Evolutionary conservation across 345 rosid species (phyloP).

Genomic region (Populus tremula): DNA sequence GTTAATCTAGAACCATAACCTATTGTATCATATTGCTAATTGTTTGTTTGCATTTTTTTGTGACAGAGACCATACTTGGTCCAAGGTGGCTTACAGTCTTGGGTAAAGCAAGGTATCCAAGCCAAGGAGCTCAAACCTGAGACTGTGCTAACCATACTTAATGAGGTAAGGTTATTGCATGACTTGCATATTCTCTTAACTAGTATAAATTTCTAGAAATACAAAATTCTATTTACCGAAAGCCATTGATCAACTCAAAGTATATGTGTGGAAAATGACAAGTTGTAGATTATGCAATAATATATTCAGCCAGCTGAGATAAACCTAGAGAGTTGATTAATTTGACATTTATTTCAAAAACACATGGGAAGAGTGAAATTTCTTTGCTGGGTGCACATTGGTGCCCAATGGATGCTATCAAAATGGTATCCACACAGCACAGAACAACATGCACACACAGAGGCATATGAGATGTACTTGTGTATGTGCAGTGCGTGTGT

Average conservation of each 20-base stretch:
- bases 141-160: conserved; percentile 70
- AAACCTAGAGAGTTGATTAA: not conserved
- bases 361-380: not conserved
- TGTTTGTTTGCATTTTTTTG: conserved; percentile 10
- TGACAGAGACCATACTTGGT: conserved; percentile 73
- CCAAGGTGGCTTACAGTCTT: conserved; percentile 83
- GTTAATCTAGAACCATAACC: not conserved
- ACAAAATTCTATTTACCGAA: not conserved
- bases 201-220: not conserved
- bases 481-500: not conserved
- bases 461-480: not conserved
- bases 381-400: not conserved
- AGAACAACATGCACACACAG: not conserved
- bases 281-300: not conserved
- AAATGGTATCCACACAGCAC: not conserved
- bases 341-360: not conserved
- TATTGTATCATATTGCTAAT: conserved; percentile 11
- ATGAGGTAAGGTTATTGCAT: conserved; percentile 51
- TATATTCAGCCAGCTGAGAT: not conserved
- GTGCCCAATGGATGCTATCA: not conserved
- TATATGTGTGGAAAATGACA: not conserved
- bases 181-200: conserved; percentile 3
- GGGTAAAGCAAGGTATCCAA: conserved; percentile 73
- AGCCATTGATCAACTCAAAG: not conserved
- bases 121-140: conserved; percentile 76